phyloP scores from a whole-genome alignment of 345 rosid species.

The Cochlearia excelsa region DNA sequence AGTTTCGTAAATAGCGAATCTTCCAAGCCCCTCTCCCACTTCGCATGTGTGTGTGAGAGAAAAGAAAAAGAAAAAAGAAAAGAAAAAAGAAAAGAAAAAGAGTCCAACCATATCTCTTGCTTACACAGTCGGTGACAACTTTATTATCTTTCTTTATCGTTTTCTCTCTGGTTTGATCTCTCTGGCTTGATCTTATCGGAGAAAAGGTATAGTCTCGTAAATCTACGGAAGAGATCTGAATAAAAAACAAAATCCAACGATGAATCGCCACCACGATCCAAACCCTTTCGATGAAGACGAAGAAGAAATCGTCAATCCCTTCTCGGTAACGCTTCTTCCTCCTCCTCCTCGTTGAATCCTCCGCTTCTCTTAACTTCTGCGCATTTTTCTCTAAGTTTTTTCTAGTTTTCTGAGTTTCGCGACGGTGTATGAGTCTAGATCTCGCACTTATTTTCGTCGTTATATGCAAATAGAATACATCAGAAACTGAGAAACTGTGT shows the following conservation, averaged over 20 bases:
- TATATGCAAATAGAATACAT: neutral
- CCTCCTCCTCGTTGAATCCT: constrained; percentile 36
- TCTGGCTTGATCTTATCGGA: constrained; percentile 26
- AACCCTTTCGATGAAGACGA: constrained; percentile 79
- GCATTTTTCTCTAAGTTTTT: neutral
- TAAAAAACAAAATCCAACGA: constrained; percentile 9
- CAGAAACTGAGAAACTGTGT: constrained; percentile 5
- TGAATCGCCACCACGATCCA: constrained; percentile 89
- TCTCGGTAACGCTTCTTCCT: constrained; percentile 51
- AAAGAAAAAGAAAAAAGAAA: neutral
- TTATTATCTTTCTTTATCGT: neutral
- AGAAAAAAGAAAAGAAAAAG: neutral
- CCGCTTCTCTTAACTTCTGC: constrained; percentile 1
- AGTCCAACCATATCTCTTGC: neutral
- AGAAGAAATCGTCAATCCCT: constrained; percentile 85
- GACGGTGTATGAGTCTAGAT: too few species aligned
- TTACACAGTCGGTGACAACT: constrained; percentile 12
- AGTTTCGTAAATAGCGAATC: constrained; percentile 1
- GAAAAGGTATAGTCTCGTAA: neutral
- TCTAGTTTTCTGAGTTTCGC: neutral
- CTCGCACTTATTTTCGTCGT: too few species aligned
- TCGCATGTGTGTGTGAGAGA: neutral
- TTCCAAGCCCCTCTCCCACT: constrained; percentile 13
- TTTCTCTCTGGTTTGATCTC: neutral
- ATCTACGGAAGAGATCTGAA: neutral